Percentiles rank a stretch among this genome's conserved stretches.
phyloP scores from a whole-genome alignment of 495 filamentous ascomycete genomes.

The Parathielavia appendiculata region DNA sequence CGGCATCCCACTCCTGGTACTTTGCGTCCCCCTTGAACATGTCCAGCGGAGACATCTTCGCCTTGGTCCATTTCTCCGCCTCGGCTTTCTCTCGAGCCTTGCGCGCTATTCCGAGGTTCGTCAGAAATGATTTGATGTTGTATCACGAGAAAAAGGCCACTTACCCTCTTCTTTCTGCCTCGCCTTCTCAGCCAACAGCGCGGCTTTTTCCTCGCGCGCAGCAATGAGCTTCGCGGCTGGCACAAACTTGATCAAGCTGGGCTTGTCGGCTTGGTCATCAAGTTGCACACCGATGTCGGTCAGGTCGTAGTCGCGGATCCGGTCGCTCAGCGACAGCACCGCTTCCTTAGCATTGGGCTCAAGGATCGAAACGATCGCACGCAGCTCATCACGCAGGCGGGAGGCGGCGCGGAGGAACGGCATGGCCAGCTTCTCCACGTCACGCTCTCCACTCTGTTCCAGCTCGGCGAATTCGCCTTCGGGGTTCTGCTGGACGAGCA shows the following conservation, averaged over 20 bases:
- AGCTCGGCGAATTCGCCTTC: constrained; percentile 40
- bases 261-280: constrained; percentile 66
- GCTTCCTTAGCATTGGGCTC: constrained; percentile 52
- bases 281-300: constrained; percentile 78
- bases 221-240: constrained; percentile 63
- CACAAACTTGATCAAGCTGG: constrained; percentile 80
- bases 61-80: constrained; percentile 60
- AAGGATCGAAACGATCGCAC: constrained; percentile 52
- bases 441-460: constrained; percentile 35
- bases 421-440: constrained; percentile 51
- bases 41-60: constrained; percentile 59
- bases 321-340: constrained; percentile 67
- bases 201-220: constrained; percentile 65
- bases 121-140: neutral
- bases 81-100: constrained; percentile 51
- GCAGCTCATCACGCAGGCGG: constrained; percentile 61
- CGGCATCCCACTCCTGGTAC: constrained; percentile 77
- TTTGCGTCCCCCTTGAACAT: constrained; percentile 69
- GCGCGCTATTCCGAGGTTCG: constrained; percentile 23
- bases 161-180: constrained; percentile 56
- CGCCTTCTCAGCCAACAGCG: constrained; percentile 49
- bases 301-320: constrained; percentile 72
- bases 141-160: constrained; percentile 1
- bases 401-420: constrained; percentile 63
- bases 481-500: constrained; percentile 36